A percentile compares a stretch with the other conserved stretches of the same genome.
These are phyloP conservation scores for Penicillium paneum DNA, from an alignment of 2,329 filamentous ascomycete genomes.

Conservation along the genomic window DNA sequence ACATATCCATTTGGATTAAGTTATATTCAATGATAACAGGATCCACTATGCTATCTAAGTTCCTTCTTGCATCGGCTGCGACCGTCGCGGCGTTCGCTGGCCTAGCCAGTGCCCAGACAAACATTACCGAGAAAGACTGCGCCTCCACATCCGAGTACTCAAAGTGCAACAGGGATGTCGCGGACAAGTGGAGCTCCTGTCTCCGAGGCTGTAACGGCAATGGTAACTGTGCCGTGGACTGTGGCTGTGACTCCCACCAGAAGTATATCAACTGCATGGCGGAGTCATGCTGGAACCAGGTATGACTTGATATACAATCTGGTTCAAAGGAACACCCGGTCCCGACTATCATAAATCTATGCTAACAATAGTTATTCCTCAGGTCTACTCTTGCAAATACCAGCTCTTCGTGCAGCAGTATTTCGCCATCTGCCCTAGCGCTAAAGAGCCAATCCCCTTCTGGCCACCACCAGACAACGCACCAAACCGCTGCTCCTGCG, in stretches of 20 bases:
- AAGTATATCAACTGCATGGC: conserved; percentile 39
- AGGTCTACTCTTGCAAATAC: conserved; percentile 42
- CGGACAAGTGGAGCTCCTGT: conserved; percentile 20
- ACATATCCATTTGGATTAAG: neutral
- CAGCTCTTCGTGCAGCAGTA: conserved; percentile 39
- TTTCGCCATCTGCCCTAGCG: conserved; percentile 30
- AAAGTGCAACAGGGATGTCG: conserved; percentile 23
- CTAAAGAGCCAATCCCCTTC: conserved; percentile 37
- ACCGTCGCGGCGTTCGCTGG: conserved; percentile 10
- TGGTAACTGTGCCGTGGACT: conserved; percentile 22
- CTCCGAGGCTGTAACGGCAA: conserved; percentile 19
- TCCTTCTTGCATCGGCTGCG: conserved; percentile 11
- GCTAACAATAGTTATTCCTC: neutral
- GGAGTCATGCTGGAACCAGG: conserved; percentile 40
- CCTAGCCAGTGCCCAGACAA: conserved; percentile 21
- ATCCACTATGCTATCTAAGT: conserved; percentile 17
- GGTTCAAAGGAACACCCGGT: neutral
- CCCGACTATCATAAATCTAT: neutral
- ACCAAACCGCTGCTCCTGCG: conserved; percentile 38
- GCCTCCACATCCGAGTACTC: conserved; percentile 17
- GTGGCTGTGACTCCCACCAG: conserved; percentile 24
- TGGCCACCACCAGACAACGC: conserved; percentile 37
- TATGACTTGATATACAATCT: conserved; percentile 5
- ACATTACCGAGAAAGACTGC: conserved; percentile 23
- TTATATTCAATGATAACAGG: neutral